Evolutionary conservation across 768 basidiomycete genomes (phyloP).

Genomic region (Lactifluus echinatus): DNA sequence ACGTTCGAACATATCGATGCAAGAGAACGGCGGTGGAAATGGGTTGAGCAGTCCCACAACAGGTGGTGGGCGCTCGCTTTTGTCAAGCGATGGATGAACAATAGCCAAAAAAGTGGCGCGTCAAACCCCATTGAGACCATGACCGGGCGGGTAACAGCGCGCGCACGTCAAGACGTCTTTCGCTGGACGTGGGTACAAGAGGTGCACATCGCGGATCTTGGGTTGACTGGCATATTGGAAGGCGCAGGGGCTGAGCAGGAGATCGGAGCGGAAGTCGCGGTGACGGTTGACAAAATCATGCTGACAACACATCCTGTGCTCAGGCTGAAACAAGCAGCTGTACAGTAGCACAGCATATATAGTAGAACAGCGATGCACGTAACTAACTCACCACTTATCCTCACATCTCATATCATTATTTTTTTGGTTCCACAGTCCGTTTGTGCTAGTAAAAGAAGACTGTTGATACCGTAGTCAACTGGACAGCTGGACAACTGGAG

Average conservation of each 20-base stretch:
- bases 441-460: no score
- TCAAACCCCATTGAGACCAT: slow-evolving; percentile 27
- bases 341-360: background rate
- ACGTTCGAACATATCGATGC: slow-evolving; percentile 33
- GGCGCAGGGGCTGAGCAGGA: slow-evolving; percentile 12
- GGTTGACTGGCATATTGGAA: slow-evolving; percentile 22
- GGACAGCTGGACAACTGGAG: no score
- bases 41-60: slow-evolving; percentile 27
- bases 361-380: background rate
- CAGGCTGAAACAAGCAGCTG: background rate
- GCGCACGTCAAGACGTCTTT: slow-evolving; percentile 15
- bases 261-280: slow-evolving; percentile 25
- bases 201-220: slow-evolving; percentile 26
- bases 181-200: slow-evolving; percentile 11
- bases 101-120: slow-evolving; percentile 16
- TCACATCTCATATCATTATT: background rate
- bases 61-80: slow-evolving; percentile 36
- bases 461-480: no score
- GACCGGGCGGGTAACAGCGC: slow-evolving; percentile 21
- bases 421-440: background rate
- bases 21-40: slow-evolving; percentile 30
- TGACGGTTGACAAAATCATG: slow-evolving; percentile 25
- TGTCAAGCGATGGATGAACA: slow-evolving; percentile 32
- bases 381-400: background rate
- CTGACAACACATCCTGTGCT: slow-evolving; percentile 13